phyloP scores from a whole-genome alignment of 345 rosid genomes.

The Gossypium rotundifolium region DNA sequence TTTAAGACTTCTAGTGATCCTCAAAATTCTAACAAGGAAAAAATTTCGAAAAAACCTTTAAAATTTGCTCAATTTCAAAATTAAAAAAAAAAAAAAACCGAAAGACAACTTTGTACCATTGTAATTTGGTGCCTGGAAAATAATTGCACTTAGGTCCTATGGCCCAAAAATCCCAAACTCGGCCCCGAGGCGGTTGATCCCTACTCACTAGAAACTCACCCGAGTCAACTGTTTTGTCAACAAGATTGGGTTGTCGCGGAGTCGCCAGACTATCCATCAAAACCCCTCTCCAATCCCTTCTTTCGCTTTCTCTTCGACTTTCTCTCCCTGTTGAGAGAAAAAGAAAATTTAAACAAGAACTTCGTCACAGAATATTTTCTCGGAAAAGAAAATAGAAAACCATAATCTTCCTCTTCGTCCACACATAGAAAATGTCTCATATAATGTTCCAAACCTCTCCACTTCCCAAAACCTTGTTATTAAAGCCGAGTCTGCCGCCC shows the following conservation, averaged over 20 bases:
- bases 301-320: not conserved
- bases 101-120: too few species aligned
- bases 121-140: not conserved
- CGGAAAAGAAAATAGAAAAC: not conserved
- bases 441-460: conserved; percentile 37
- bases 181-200: not conserved
- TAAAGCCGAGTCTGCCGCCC: conserved; percentile 24
- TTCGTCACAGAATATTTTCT: not conserved
- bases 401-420: conserved; percentile 1
- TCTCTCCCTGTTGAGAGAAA: conserved; percentile 13
- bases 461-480: conserved; percentile 31
- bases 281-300: conserved; percentile 10
- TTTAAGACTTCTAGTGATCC: too few species aligned
- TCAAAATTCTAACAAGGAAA: too few species aligned
- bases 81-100: not conserved
- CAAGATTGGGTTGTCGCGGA: conserved; percentile 30
- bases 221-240: not conserved
- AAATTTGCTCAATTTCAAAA: too few species aligned
- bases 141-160: not conserved
- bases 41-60: too few species aligned
- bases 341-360: not conserved
- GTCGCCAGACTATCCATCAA: conserved; percentile 23
- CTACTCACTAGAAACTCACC: not conserved
- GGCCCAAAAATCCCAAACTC: not conserved
- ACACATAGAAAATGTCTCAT: conserved; percentile 29